These are phyloP conservation scores for Suhomyces bokatorum DNA, from an alignment of 1,139 yeast species.

Conservation along the genomic window DNA sequence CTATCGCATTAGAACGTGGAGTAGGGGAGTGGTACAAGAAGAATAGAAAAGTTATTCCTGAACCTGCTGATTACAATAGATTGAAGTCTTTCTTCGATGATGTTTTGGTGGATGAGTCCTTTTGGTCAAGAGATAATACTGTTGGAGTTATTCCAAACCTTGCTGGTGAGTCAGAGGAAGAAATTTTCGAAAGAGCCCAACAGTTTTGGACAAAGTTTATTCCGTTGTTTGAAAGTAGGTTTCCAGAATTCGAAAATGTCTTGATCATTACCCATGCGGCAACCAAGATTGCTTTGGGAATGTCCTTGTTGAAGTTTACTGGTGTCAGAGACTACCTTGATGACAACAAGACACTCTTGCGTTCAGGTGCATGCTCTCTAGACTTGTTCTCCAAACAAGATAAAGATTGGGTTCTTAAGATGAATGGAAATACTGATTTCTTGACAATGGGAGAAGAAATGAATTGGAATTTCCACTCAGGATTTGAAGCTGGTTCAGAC, in stretches of 20 bases:
- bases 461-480: conserved; percentile 79
- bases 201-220: conserved; percentile 53
- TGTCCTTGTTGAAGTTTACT: conserved; percentile 55
- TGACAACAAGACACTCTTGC: conserved; percentile 37
- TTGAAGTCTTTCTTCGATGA: conserved; percentile 52
- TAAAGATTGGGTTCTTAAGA: conserved; percentile 51
- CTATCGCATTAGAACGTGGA: conserved; percentile 69
- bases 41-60: conserved; percentile 52
- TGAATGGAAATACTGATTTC: conserved; percentile 71
- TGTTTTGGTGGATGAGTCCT: conserved; percentile 36
- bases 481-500: conserved; percentile 75
- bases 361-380: conserved; percentile 49
- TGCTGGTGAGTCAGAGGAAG: conserved; percentile 65
- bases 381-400: conserved; percentile 35
- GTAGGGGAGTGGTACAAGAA: conserved; percentile 72
- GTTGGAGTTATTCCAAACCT: conserved; percentile 52
- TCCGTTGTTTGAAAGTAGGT: conserved; percentile 49
- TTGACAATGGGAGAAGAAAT: conserved; percentile 80
- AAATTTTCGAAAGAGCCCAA: conserved; percentile 57
- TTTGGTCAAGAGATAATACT: conserved; percentile 47
- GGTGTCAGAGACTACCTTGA: conserved; percentile 54
- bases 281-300: conserved; percentile 74
- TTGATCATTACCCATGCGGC: conserved; percentile 83
- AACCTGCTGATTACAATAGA: conserved; percentile 55
- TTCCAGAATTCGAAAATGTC: conserved; percentile 56